phyloP scores from a whole-genome alignment of 177 flowering plant species.

The Vitis hybrid region DNA sequence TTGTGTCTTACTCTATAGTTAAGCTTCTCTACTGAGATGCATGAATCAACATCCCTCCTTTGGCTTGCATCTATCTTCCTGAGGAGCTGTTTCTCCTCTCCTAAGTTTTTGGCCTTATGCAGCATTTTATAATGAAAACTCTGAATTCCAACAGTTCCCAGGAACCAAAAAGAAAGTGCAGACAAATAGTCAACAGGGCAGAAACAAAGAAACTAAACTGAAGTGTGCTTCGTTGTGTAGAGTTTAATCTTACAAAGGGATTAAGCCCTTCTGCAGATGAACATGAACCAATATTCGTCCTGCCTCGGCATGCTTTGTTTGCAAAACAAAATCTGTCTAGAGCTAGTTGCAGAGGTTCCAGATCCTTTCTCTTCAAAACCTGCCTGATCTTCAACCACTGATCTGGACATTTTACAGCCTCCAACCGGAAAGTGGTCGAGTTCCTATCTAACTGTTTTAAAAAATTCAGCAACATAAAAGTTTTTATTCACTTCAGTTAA shows the following conservation, averaged over 20 bases:
- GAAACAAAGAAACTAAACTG: not conserved
- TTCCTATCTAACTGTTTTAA: not conserved
- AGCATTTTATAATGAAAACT: conserved; percentile 12
- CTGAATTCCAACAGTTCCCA: not conserved
- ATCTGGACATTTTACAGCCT: no score
- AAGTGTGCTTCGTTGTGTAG: not conserved
- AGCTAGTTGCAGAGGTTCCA: not conserved
- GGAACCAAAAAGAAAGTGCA: not conserved
- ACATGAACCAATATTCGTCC: not conserved
- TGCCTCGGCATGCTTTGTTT: not conserved
- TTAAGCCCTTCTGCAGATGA: not conserved
- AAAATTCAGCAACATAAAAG: not conserved
- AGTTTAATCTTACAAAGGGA: conserved; percentile 6
- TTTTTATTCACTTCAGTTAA: no score
- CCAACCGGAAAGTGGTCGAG: no score
- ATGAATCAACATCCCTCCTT: not conserved
- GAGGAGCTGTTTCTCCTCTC: conserved; percentile 10
- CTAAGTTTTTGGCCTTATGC: conserved; percentile 4
- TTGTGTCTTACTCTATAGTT: not conserved
- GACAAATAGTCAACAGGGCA: not conserved
- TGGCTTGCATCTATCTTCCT: conserved; percentile 4
- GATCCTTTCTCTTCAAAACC: not conserved
- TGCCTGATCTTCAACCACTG: not conserved
- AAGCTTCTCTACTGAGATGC: not conserved
- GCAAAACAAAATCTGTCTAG: conserved; percentile 7